These are phyloP conservation scores for Acanthochlamys bracteata DNA, from an alignment of 106 monocot species.

Conservation along the genomic window DNA sequence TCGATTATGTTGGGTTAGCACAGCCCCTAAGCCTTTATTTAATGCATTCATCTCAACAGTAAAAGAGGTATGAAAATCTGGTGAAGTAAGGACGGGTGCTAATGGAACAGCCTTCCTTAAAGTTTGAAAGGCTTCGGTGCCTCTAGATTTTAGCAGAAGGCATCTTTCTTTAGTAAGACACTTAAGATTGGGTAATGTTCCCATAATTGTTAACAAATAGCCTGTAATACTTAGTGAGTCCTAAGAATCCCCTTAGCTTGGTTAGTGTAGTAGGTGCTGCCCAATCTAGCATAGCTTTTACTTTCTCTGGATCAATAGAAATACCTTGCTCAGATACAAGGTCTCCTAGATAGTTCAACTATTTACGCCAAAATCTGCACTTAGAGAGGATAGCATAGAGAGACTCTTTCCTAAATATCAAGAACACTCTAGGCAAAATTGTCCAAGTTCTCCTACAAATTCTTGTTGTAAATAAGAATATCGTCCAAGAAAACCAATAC, in stretches of 20 bases:
- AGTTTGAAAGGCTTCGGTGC: too few relatives aligned
- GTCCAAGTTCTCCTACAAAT: not conserved
- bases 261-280: not conserved
- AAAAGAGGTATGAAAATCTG: not conserved
- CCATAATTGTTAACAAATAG: slow-evolving; percentile 2
- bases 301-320: not conserved
- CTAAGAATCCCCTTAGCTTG: not conserved
- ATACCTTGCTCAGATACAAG: too few relatives aligned
- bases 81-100: not conserved
- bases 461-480: not conserved
- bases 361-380: not conserved
- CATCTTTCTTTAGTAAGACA: not conserved
- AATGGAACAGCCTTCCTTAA: slow-evolving; percentile 1
- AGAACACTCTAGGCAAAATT: not conserved
- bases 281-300: not conserved
- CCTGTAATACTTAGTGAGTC: not conserved
- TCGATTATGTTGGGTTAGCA: not conserved
- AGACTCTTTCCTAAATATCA: not conserved
- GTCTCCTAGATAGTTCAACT: slow-evolving; percentile 1
- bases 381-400: not conserved
- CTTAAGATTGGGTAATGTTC: not conserved
- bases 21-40: not conserved
- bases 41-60: not conserved
- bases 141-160: not conserved
- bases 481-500: slow-evolving; percentile 4